Evolutionary conservation across 2,329 filamentous ascomycete genomes (phyloP).

Genomic region (Penicillium oxalicum): DNA sequence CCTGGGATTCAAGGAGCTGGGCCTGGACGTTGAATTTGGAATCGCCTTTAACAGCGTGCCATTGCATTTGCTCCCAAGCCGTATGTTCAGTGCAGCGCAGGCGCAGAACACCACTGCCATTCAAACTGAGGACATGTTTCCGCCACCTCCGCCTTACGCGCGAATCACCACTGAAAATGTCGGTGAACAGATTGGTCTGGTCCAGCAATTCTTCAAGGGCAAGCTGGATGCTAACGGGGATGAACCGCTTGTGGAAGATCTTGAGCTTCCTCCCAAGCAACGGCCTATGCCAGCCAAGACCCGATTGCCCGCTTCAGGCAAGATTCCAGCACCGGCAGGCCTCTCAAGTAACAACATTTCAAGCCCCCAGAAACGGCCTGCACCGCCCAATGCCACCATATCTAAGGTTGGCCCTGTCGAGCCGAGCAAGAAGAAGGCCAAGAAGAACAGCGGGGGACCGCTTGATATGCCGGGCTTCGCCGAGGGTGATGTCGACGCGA

Average conservation of each 20-base stretch:
- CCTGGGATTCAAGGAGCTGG: constrained; percentile 95
- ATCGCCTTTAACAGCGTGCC: constrained; percentile 84
- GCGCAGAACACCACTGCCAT: constrained; percentile 56
- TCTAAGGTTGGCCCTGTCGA: constrained; percentile 27
- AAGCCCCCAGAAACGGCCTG: constrained; percentile 40
- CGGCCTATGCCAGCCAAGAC: constrained; percentile 46
- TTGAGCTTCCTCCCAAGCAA: constrained; percentile 90
- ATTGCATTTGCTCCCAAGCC: constrained; percentile 84
- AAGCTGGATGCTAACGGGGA: constrained; percentile 81
- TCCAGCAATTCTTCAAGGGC: constrained; percentile 84
- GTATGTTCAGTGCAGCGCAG: constrained; percentile 79
- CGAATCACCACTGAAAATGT: constrained; percentile 75
- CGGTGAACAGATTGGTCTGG: constrained; percentile 73
- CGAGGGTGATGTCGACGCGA: constrained; percentile 26
- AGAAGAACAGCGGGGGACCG: constrained; percentile 35
- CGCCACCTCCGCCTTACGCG: constrained; percentile 63
- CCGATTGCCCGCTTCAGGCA: constrained; percentile 42
- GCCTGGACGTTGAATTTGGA: constrained; percentile 85
- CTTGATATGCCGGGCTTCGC: constrained; percentile 22
- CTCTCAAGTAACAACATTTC: constrained; percentile 26
- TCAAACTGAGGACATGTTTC: constrained; percentile 53
- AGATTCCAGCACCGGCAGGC: constrained; percentile 35
- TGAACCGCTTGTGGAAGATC: constrained; percentile 82
- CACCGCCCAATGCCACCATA: constrained; percentile 23
- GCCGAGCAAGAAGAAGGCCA: constrained; percentile 40